Conservation (phyloP, 1,139 yeast genomes). For the Geotrichum aggregatum region DNA sequence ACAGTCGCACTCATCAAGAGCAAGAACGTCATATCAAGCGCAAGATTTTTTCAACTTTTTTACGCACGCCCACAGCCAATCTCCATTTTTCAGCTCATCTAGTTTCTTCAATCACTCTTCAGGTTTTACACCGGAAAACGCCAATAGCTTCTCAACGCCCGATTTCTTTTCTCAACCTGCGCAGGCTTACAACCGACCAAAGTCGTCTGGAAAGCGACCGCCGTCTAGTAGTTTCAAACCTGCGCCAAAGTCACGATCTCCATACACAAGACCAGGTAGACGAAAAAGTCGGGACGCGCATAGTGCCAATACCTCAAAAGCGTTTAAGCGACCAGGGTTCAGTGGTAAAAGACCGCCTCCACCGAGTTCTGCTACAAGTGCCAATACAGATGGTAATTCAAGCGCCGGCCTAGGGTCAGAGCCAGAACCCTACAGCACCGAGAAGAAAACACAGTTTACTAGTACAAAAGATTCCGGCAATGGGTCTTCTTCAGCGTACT, state of each 20-base stretch:
- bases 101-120: not conserved
- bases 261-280: not conserved
- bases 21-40: not conserved
- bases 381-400: too few species aligned
- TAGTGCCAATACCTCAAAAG: not conserved
- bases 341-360: constrained; percentile 11
- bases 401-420: too few species aligned
- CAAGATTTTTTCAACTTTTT: not conserved
- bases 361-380: not conserved
- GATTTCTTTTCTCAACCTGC: not conserved
- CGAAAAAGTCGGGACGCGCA: not conserved
- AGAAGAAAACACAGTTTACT: constrained; percentile 9
- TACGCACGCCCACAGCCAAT: not conserved
- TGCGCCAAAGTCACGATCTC: not conserved
- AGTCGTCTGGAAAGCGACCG: not conserved
- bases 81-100: not conserved
- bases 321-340: not conserved
- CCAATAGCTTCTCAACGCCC: not conserved
- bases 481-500: constrained; percentile 15
- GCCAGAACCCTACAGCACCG: not conserved
- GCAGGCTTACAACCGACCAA: not conserved
- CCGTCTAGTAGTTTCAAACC: not conserved
- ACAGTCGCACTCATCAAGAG: not conserved
- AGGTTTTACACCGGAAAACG: not conserved
- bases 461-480: constrained; percentile 18